Evolutionary conservation across 352 stramenopile genomes (phyloP).

Genomic region (Pythium guiyangense): DNA sequence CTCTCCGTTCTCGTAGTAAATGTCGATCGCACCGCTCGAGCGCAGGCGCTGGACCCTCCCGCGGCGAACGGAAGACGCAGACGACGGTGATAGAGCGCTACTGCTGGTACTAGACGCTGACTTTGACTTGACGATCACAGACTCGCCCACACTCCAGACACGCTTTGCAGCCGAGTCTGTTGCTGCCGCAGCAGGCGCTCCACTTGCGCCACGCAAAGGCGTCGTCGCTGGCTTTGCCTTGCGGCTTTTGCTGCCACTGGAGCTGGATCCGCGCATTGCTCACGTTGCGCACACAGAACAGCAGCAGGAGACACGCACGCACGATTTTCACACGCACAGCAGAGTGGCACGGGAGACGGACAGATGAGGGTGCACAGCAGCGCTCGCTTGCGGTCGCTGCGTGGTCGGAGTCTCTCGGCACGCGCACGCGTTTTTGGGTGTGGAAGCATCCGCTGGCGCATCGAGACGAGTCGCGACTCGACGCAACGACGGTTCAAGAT

Average conservation of each 20-base stretch:
- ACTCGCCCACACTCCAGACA: constrained; percentile 21
- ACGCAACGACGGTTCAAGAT: too few relatives aligned
- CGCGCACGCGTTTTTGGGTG: too few relatives aligned
- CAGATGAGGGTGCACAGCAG: too few relatives aligned
- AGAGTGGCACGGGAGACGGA: too few relatives aligned
- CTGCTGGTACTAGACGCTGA: neutral
- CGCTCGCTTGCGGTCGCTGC: too few relatives aligned
- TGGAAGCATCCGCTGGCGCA: too few relatives aligned
- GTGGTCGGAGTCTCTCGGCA: too few relatives aligned
- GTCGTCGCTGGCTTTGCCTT: constrained; percentile 10
- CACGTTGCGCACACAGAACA: too few relatives aligned
- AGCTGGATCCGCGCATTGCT: constrained; percentile 7
- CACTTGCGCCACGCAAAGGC: neutral
- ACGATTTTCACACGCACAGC: too few relatives aligned
- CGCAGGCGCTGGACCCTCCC: constrained; percentile 41
- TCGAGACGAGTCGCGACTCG: too few relatives aligned
- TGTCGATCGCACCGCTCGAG: constrained; percentile 40
- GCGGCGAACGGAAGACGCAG: constrained; percentile 12
- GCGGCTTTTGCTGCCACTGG: constrained; percentile 1
- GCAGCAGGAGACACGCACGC: too few relatives aligned
- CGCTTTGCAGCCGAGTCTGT: constrained; percentile 1
- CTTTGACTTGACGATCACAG: constrained; percentile 23
- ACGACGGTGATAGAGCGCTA: neutral
- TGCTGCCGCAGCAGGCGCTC: neutral
- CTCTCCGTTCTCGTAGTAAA: constrained; percentile 47